These are phyloP conservation scores for Trichoderma brevicompactum DNA, from an alignment of 2,329 filamentous ascomycete genomes.

Conservation along the genomic window DNA sequence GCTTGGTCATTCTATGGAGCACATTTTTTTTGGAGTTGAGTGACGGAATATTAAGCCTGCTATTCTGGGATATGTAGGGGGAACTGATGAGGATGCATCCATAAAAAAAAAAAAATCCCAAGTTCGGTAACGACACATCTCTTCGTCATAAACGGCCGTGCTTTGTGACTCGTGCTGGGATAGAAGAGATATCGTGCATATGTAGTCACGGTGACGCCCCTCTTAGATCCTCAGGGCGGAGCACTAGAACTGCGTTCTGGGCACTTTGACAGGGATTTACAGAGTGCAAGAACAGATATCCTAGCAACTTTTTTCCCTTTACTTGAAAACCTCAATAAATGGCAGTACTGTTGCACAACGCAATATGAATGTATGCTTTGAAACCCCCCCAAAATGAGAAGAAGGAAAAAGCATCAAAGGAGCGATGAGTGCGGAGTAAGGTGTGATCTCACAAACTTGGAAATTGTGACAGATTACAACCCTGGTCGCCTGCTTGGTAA, in stretches of 20 bases:
- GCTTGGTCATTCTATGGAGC: neutral
- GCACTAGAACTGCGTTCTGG: neutral
- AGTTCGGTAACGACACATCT: slow-evolving; percentile 1
- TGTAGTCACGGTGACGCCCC: slow-evolving; percentile 24
- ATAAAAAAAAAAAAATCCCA: neutral
- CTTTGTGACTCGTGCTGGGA: neutral
- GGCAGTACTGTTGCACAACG: no score
- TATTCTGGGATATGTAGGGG: no score
- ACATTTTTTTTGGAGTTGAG: neutral
- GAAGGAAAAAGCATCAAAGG: neutral
- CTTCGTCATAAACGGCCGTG: neutral
- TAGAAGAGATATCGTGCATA: neutral
- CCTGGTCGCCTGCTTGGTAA: neutral
- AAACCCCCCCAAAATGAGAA: neutral
- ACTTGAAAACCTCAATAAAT: neutral
- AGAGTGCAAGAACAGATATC: neutral
- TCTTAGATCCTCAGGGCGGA: slow-evolving; percentile 3
- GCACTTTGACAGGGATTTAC: slow-evolving; percentile 2
- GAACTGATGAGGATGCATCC: neutral
- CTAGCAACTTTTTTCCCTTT: neutral
- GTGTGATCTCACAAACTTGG: neutral
- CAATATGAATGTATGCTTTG: neutral
- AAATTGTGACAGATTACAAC: neutral
- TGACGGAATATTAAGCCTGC: neutral
- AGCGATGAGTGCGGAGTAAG: neutral